Evolutionary conservation across 208 protist species (phyloP).

Genomic region (Novymonas esmeraldas): DNA sequence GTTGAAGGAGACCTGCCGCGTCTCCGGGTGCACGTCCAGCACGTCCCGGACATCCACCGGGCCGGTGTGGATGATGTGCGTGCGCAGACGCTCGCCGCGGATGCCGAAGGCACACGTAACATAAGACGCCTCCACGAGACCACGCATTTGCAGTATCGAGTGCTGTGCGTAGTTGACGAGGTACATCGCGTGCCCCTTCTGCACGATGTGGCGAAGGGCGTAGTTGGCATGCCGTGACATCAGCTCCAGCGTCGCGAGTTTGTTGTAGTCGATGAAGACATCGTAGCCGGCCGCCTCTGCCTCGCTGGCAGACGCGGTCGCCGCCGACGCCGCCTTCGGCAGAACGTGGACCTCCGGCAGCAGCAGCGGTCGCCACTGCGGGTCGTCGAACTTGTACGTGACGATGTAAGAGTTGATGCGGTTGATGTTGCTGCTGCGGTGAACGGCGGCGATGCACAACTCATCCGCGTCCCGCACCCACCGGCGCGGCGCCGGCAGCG

Average conservation of each 20-base stretch:
- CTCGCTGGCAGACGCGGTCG: no score
- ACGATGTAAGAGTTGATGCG: conserved; percentile 81
- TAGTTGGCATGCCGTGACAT: conserved; percentile 82
- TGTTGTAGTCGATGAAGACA: conserved; percentile 79
- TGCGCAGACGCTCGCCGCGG: conserved; percentile 77
- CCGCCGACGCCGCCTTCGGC: conserved; percentile 20
- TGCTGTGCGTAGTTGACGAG: conserved; percentile 77
- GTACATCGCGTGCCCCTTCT: conserved; percentile 89
- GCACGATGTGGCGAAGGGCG: conserved; percentile 83
- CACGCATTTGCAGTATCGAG: conserved; percentile 74
- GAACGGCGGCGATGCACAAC: conserved; percentile 76
- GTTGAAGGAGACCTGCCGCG: conserved; percentile 53
- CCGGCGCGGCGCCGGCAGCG: conserved; percentile 42
- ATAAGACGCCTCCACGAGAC: conserved; percentile 82
- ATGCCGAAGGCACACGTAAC: conserved; percentile 85
- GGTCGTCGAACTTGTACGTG: conserved; percentile 90
- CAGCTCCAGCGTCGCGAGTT: conserved; percentile 75
- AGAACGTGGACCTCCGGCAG: conserved; percentile 67
- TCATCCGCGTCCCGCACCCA: conserved; percentile 89
- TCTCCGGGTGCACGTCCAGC: conserved; percentile 45
- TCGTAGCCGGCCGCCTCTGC: conserved; percentile 21
- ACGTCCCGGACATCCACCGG: conserved; percentile 76
- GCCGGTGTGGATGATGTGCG: conserved; percentile 79
- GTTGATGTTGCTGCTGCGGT: conserved; percentile 80
- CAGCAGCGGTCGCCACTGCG: conserved; percentile 82